These are phyloP conservation scores for Clausena lansium DNA, from an alignment of 345 rosid species.

Conservation along the genomic window DNA sequence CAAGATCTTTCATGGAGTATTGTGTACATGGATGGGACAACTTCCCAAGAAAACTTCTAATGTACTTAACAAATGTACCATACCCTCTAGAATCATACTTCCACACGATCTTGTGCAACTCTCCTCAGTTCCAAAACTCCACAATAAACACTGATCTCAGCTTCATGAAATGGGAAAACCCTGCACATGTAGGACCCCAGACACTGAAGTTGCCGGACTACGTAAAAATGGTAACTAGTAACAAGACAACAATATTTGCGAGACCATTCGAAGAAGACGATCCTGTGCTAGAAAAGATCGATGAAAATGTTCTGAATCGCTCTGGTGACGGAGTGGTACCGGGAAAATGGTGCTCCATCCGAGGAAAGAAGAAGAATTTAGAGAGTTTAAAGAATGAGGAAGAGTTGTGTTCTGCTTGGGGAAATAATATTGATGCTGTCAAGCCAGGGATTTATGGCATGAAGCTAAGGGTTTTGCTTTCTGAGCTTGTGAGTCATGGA, in stretches of 20 bases:
- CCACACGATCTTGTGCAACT: slow-evolving; percentile 41
- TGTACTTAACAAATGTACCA: slow-evolving; percentile 34
- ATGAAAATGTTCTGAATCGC: slow-evolving; percentile 18
- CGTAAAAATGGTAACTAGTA: slow-evolving; percentile 15
- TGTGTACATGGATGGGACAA: slow-evolving; percentile 40
- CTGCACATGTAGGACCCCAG: background rate
- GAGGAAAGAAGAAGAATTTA: background rate
- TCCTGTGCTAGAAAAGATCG: slow-evolving; percentile 19
- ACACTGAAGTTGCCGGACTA: background rate
- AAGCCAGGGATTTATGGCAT: slow-evolving; percentile 25
- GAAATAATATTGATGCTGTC: slow-evolving; percentile 21
- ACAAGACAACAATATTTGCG: slow-evolving; percentile 27
- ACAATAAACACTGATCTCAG: slow-evolving; percentile 22
- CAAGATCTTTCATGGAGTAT: slow-evolving; percentile 30
- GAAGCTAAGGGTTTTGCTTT: slow-evolving; percentile 18
- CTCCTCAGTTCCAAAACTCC: slow-evolving; percentile 35
- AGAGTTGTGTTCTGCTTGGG: slow-evolving; percentile 17
- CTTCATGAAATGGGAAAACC: slow-evolving; percentile 10
- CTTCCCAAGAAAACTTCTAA: slow-evolving; percentile 35
- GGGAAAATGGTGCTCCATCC: slow-evolving; percentile 27
- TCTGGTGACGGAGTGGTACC: slow-evolving; percentile 15
- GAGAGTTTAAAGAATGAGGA: slow-evolving; percentile 5
- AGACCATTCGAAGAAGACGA: slow-evolving; percentile 24
- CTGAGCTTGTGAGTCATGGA: slow-evolving; percentile 14
- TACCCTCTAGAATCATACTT: slow-evolving; percentile 33